These are phyloP conservation scores for Solanum okadae DNA, from an alignment of 257 asterid genomes.

Conservation along the genomic window DNA sequence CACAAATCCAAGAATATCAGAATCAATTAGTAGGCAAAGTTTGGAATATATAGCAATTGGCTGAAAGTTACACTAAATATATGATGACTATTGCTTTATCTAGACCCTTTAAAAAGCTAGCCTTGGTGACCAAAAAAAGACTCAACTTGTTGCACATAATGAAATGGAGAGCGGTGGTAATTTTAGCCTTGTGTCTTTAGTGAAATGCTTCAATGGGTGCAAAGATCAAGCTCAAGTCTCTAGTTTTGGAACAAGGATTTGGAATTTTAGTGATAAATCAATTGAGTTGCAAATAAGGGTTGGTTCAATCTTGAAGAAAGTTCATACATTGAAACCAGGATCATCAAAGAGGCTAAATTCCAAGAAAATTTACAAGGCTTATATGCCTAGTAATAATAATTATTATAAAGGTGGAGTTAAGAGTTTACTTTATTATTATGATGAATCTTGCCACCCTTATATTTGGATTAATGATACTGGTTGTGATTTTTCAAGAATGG, in stretches of 20 bases:
- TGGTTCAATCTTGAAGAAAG: conserved; percentile 68
- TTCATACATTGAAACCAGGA: conserved; percentile 64
- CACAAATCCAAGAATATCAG: conserved; percentile 4
- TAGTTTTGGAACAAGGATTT: conserved; percentile 59
- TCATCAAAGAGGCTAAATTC: conserved; percentile 61
- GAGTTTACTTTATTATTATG: conserved; percentile 64
- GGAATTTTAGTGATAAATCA: conserved; percentile 61
- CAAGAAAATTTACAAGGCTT: conserved; percentile 71
- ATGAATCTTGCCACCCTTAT: conserved; percentile 84
- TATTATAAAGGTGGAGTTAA: conserved; percentile 33
- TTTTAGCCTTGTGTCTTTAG: conserved; percentile 33
- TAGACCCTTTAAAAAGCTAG: neutral
- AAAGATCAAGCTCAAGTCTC: conserved; percentile 49
- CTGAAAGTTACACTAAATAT: neutral
- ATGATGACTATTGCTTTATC: neutral
- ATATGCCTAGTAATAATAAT: conserved; percentile 43
- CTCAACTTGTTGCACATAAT: neutral
- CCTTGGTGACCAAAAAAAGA: neutral
- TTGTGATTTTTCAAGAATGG: conserved; percentile 69
- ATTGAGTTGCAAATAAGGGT: conserved; percentile 72
- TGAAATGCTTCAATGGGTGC: conserved; percentile 64
- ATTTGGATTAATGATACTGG: conserved; percentile 78
- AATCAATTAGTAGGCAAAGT: neutral
- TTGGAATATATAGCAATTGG: neutral
- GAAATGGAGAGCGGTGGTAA: conserved; percentile 18